Evolutionary conservation across 352 stramenopile species (phyloP), one percentile per base, ranked within the genome.

Genomic region (Phytophthora agathidicida): DNA sequence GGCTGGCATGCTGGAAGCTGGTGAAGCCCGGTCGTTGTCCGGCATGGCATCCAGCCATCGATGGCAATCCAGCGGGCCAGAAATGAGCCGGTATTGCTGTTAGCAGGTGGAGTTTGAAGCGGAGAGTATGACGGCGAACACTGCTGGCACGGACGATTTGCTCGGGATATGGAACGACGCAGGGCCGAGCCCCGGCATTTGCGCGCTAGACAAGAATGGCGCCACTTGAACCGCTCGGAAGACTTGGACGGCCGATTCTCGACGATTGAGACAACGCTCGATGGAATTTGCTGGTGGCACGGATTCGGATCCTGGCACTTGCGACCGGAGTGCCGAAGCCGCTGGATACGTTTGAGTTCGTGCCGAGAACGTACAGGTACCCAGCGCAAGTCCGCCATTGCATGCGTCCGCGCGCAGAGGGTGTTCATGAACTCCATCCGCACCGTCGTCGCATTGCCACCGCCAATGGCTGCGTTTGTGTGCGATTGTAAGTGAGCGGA

Each of bases 31-130:
- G 24, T 63, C 59, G 32, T 42, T 59, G 46, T 54, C 41, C 41
- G 7, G 28, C 36, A 24, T 26, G 9, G 42, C 23, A 45, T 6
- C 32, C 32, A 30, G 51, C 26, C 24, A 27, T 27, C 13, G 31
- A 31, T 33, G n/a, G n/a, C 50, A 51, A 56, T 62, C 36, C 35
- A 50, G 30, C 30, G 58, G n/a, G 19, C 36, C 44, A 67, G 50
- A 67, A 54, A 62, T 61, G 33, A 44, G 58, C 10, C 58, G 27
- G 5, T 14, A 66, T 61, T 19, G 20, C 2, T 2, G 5, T 10
- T 67, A 9, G 48, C 49, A 67, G 58, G 58, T 67, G 42, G 17
- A 4, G 16, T 38, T 43, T 27, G 30, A 5, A 54, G 24, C 10
- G 42, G 50, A 62, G 28, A 56, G 28, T 50, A 32, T 58, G 16